phyloP scores from a whole-genome alignment of 805 yeast genomes.

The Schwanniomyces sp. region DNA sequence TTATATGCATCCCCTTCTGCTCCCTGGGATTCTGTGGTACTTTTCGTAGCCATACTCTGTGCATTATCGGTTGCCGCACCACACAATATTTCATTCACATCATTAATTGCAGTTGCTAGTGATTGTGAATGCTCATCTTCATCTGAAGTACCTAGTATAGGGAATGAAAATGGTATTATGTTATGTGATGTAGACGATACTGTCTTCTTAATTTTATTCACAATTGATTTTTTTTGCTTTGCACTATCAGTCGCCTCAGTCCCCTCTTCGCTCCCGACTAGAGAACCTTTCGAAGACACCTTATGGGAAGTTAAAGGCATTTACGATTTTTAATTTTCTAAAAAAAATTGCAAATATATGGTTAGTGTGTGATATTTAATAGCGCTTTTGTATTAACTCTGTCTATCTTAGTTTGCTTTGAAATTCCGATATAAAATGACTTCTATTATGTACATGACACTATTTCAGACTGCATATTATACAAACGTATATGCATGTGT shows the following conservation, averaged over 20 bases:
- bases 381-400: no score
- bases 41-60: no score
- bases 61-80: no score
- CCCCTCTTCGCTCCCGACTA: not conserved
- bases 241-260: not conserved
- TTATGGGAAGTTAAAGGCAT: not conserved
- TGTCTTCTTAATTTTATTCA: conserved; percentile 5
- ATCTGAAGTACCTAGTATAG: not conserved
- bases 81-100: not conserved
- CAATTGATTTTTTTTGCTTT: not conserved
- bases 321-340: not conserved
- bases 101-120: not conserved
- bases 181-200: conserved; percentile 10
- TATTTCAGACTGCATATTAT: not conserved
- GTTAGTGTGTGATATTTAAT: no score
- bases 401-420: no score
- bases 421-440: no score
- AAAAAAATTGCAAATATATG: no score
- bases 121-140: not conserved
- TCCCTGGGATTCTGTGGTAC: conserved; percentile 1
- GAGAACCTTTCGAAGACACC: not conserved
- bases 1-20: conserved; percentile 4
- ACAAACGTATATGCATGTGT: not conserved
- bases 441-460: no score
- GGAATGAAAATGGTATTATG: conserved; percentile 2